Conservation (phyloP, 2,329 filamentous ascomycete genomes). For the Annulohypoxylon truncatum region DNA sequence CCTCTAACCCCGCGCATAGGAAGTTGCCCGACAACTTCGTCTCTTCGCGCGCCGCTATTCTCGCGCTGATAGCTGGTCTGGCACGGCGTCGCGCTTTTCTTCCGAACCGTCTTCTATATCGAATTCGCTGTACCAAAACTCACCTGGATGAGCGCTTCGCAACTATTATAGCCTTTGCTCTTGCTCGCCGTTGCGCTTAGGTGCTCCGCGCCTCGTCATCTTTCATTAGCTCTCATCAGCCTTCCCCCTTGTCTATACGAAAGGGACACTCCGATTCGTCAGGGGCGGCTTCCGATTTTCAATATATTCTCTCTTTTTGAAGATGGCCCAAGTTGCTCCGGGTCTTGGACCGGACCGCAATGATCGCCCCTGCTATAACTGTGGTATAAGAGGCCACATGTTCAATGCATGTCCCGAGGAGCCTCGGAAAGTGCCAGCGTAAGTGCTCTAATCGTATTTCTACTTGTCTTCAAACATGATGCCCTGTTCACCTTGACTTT, state of each 20-base stretch:
- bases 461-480: background rate
- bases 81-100: conserved; percentile 17
- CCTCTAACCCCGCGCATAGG: conserved; percentile 30
- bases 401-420: conserved; percentile 51
- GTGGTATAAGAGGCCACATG: conserved; percentile 50
- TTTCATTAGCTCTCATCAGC: conserved; percentile 4
- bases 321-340: conserved; percentile 46
- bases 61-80: conserved; percentile 11
- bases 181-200: conserved; percentile 17
- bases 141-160: conserved; percentile 13
- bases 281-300: conserved; percentile 3
- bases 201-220: conserved; percentile 9
- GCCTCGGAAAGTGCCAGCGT: conserved; percentile 50
- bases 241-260: background rate
- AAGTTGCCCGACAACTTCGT: conserved; percentile 22
- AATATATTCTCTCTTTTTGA: conserved; percentile 3
- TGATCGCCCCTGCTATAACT: conserved; percentile 50
- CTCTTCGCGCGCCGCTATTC: conserved; percentile 10
- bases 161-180: conserved; percentile 6
- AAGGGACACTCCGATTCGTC: background rate
- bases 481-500: background rate
- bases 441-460: conserved; percentile 35
- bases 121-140: background rate
- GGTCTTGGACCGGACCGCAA: conserved; percentile 46
- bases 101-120: conserved; percentile 2